Evolutionary conservation across 2,329 filamentous ascomycete species (phyloP), one percentile per base, ranked within the genome.

Genomic region (Colletotrichum gloeosporioides): DNA sequence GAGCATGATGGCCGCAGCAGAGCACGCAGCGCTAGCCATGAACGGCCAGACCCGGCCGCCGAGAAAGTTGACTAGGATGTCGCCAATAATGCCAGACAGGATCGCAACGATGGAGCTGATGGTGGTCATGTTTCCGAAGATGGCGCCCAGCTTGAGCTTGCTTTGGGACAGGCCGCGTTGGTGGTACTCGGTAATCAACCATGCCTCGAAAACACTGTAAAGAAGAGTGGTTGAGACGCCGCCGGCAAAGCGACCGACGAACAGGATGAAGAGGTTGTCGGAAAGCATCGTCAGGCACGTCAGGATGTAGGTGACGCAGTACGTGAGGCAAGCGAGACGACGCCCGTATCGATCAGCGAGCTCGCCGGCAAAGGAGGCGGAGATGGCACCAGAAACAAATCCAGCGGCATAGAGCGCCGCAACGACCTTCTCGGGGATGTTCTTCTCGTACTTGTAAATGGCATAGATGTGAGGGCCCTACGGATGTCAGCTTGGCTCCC

Each of bases 141-240:
- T 86, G 34, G 84, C 82, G 70, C 87, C 87, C 34, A 93, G 84
- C 55, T 86, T 86, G 9, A 84, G 81, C 10, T 85, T 84, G 9
- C 82, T 79, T 13, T 75, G 82, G n/a, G 87, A 82, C 8, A 91
- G 79, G n/a, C 85, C 85, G 57, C 86, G 83, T 29, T 84, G 81
- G 75, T 90, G 87, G 77, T 88, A 92, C 79, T 92, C 90, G 63
- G 89, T 86, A 32, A 92, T 88, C 85, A 92, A 88, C 90, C 90
- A 92, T 62, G 89, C 88, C 78, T 92, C 90, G 77, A 92, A 92
- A 12, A 89, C 89, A 64, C 86, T 90, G 83, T 89, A 92, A 22
- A 92, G 85, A 25, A 92, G 82, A 16, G 89, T 92, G 12, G 90
- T 91, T 75, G 88, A 88, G 22, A 92, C 79, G 1, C 91, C 91